Evolutionary conservation across 495 filamentous ascomycete genomes (phyloP), one percentile per base, ranked within the genome.

Genomic region (Elasticomyces elasticus): DNA sequence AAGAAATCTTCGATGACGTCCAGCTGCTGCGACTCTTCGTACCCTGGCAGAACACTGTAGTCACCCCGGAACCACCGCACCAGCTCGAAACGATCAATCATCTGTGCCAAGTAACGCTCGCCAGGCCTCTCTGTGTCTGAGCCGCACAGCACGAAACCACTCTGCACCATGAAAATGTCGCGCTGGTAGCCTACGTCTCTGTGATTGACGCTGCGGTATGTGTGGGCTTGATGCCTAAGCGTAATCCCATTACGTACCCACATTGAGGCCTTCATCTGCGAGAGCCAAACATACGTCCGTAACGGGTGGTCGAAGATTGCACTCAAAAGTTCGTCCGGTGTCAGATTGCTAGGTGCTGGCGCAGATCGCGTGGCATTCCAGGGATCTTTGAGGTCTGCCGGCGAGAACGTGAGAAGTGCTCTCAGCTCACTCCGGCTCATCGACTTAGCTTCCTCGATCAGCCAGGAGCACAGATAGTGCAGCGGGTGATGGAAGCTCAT

Each of bases 221-320:
- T 90, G 15, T 85, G 83, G 69, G 89, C 89, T 66, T 99, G 92
- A 66, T 99, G 92, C 13, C 87, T 82, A 42, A 99, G 79, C 66
- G 89, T 95, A 59, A 96, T 81, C 9, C 92, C 92, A 64, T 99
- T 99, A 30, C 92, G 83, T 35, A 99, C 94, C 92, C 92, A 99
- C 86, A 96, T 92, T 15, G 86, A 86, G 2, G 89, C 87, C 66
- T 94, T 94, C 82, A 97, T 97, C 71, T 99, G 94, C 1, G 91
- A 86, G 20, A 99, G 72, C 92, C 92, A 99, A 10, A 86, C 89
- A 67, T 89, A 95, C 2, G 96, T 89, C 31, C 92, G 77, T 5
- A 99, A 74, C 2, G 92, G 90, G 64, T 86, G 94, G 66, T 99
- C 92, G 63, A 97, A 95, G 58, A 87, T 80, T 0, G 86, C 82